A percentile compares a stretch with the other conserved stretches of the same genome.
These are phyloP conservation scores for Chlorella vulgaris DNA, from an alignment of 139 green algal species.

Conservation along the genomic window DNA sequence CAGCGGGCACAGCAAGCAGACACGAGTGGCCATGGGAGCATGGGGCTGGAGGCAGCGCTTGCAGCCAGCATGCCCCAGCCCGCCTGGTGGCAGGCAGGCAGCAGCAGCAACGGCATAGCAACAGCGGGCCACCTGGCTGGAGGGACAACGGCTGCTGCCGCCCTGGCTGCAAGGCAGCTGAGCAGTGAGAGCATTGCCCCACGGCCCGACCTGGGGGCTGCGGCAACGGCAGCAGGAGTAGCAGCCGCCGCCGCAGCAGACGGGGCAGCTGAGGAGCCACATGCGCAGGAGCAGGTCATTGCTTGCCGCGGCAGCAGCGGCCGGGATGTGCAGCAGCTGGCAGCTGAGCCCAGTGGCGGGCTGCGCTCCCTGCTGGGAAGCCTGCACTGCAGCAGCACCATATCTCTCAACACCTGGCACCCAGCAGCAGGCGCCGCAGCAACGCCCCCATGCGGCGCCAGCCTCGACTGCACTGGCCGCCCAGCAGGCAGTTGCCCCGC, in stretches of 20 bases:
- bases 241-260: neutral
- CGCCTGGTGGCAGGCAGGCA: neutral
- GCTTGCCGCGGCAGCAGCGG: neutral
- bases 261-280: neutral
- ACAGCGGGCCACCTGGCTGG: too few relatives aligned
- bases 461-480: neutral
- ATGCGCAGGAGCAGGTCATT: neutral
- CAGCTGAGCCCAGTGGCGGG: neutral
- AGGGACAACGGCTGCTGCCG: too few relatives aligned
- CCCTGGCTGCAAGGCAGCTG: neutral
- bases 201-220: neutral
- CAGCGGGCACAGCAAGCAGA: too few relatives aligned
- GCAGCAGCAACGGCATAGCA: too few relatives aligned
- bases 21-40: too few relatives aligned
- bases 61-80: neutral
- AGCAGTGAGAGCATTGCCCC: neutral
- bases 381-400: neutral
- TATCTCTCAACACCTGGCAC: slow-evolving; percentile 13
- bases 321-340: neutral
- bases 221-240: neutral
- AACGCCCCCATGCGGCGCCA: neutral
- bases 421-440: neutral
- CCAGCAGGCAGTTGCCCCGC: too few relatives aligned
- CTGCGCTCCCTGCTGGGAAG: neutral
- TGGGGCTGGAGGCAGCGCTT: too few relatives aligned